Evolutionary conservation across 2,329 filamentous ascomycete genomes (phyloP), one percentile per base, ranked within the genome.

Genomic region (Aciculosporium take): DNA sequence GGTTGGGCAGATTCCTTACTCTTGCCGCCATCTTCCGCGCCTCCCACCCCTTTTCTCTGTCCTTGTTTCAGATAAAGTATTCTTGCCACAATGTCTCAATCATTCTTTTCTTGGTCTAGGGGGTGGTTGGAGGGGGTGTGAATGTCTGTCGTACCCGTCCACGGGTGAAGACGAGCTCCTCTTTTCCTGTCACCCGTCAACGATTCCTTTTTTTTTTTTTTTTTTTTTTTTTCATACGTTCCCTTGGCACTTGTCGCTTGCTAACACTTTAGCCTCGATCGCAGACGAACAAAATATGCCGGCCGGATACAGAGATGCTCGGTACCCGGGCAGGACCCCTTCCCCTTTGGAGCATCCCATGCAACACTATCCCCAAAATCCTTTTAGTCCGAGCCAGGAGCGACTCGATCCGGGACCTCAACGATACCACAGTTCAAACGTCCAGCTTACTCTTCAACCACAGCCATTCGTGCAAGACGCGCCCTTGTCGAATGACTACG

Each of bases 361-460:
- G 28, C 40, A 42, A 12, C 40, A 42, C 4, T 37, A 42, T 31
- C n/a, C 20, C 15, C 41, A 43, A n/a, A 40, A 37, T 31, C 30
- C 37, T 12, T 43, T 30, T 13, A 27, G 18, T 5, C 41, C 31
- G 4, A 69, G 65, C 40, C 69, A 65, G 45, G 51, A 54, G 44
- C 49, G 46, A 37, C 57, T 68, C 46, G 46, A 57, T 43, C 59
- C 40, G 42, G 53, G 15, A 40, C 47, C 24, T 31, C 50, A 59
- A 18, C 64, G 70, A 36, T 61, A 67, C 23, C 62, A 66, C 45
- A 79, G 76, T 17, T 76, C 81, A 1, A 79, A 77, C 53, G 89
- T 96, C 62, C 72, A 80, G 43, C 67, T 96, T n/a, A n/a, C n/a
- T n/a, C n/a, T n/a, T n/a, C n/a, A 12, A 10, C 9, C 30, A 9